Evolutionary conservation across 2,329 filamentous ascomycete genomes (phyloP).

Genomic region (Neofusicoccum laricinum): DNA sequence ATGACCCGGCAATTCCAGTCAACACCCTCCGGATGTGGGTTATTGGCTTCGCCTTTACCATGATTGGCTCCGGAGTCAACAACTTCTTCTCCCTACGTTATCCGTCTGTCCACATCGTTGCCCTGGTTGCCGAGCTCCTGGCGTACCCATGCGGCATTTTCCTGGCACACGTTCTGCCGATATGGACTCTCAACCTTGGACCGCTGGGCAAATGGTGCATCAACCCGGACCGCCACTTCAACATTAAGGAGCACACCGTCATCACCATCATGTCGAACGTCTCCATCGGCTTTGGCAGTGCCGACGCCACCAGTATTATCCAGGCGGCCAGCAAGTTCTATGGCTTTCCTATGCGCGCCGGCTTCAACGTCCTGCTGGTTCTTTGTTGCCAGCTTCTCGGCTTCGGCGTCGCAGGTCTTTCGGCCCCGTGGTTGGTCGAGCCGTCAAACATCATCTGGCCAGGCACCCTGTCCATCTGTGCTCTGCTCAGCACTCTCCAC

Average conservation of each 20-base stretch:
- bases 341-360: conserved; percentile 34
- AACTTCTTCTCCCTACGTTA: conserved; percentile 30
- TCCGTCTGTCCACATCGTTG: conserved; percentile 28
- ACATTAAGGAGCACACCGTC: conserved; percentile 61
- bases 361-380: conserved; percentile 24
- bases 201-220: conserved; percentile 54
- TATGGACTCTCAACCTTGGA: conserved; percentile 41
- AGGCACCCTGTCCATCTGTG: conserved; percentile 22
- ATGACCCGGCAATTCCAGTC: conserved; percentile 11
- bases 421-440: conserved; percentile 24
- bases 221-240: conserved; percentile 55
- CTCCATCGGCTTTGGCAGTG: conserved; percentile 41
- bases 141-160: conserved; percentile 22
- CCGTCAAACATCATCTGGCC: conserved; percentile 29
- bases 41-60: conserved; percentile 27
- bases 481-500: conserved; percentile 27
- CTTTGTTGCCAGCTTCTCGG: conserved; percentile 18
- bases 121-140: conserved; percentile 29
- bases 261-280: conserved; percentile 65
- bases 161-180: conserved; percentile 34
- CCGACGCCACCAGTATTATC: conserved; percentile 73
- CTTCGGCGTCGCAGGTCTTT: conserved; percentile 26
- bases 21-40: conserved; percentile 22
- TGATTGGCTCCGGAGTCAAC: conserved; percentile 28
- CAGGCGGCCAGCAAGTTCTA: conserved; percentile 71